Percentiles rank a stretch among this genome's conserved stretches.
Evolutionary conservation across 1,284 basidiomycete genomes (phyloP).

Genomic region (Trichosporon sp.): DNA sequence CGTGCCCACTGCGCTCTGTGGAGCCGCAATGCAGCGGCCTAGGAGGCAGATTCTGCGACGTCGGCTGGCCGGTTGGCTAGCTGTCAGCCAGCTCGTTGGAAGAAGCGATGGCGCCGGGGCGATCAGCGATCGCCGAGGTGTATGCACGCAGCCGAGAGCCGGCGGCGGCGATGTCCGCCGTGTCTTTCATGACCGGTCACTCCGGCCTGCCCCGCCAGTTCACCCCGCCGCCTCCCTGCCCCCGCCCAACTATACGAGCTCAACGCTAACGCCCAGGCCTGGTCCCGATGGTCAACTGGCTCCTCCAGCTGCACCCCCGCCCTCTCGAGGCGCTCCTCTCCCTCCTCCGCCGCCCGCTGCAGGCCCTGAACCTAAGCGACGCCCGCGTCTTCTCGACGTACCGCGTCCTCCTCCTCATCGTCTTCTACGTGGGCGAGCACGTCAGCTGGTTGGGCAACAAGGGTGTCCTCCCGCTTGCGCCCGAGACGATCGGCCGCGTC

Average conservation of each 20-base stretch:
- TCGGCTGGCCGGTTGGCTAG: too few species aligned
- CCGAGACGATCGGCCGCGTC: constrained; percentile 8
- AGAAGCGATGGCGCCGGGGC: not conserved
- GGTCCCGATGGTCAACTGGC: constrained; percentile 37
- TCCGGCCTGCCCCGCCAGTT: too few species aligned
- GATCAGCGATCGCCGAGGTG: too few species aligned
- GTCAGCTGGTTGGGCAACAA: constrained; percentile 38
- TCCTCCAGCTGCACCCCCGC: constrained; percentile 34
- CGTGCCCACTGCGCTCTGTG: not conserved
- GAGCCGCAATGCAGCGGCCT: not conserved
- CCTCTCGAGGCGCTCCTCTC: constrained; percentile 25
- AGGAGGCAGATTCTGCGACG: too few species aligned
- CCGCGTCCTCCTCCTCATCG: constrained; percentile 34
- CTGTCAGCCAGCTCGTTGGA: not conserved
- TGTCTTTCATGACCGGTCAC: too few species aligned
- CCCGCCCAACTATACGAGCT: not conserved
- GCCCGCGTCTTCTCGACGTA: constrained; percentile 34
- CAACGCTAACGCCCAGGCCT: constrained; percentile 23
- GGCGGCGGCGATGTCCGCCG: not conserved
- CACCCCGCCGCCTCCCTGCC: not conserved
- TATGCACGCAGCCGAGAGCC: not conserved
- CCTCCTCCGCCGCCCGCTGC: constrained; percentile 17
- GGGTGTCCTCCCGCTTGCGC: constrained; percentile 34
- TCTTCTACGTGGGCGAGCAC: constrained; percentile 46
- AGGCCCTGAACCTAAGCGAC: constrained; percentile 15